Conservation (phyloP, 192 early-diverging fungal species). For the Gamsiella multidivaricata region DNA sequence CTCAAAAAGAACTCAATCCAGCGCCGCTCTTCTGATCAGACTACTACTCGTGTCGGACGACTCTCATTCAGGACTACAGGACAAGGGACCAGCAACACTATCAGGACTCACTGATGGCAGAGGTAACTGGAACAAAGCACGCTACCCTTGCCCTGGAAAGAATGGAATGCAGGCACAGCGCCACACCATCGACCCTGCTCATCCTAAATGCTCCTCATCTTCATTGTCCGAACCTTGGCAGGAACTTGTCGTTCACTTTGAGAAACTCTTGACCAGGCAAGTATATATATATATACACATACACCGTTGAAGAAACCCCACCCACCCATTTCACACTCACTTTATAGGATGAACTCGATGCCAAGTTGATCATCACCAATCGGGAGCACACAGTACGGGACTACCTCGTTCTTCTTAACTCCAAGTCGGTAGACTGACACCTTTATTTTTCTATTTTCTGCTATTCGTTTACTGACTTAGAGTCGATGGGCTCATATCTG, state of each 20-base stretch:
- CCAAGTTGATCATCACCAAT: not conserved
- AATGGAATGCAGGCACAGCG: not conserved
- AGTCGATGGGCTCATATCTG: slow-evolving; percentile 62
- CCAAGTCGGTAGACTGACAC: too few relatives aligned
- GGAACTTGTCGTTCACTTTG: slow-evolving; percentile 56
- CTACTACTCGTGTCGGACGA: too few relatives aligned
- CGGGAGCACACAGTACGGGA: not conserved
- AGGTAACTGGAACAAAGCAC: slow-evolving; percentile 3
- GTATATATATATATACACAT: not conserved
- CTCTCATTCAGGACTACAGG: too few relatives aligned
- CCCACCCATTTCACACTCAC: not conserved
- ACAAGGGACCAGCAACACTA: slow-evolving; percentile 1
- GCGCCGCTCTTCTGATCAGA: too few relatives aligned
- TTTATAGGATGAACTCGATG: slow-evolving; percentile 36
- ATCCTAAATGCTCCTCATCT: not conserved
- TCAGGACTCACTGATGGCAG: not conserved
- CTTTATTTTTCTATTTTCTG: not conserved
- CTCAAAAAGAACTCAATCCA: too few relatives aligned
- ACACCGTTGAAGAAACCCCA: not conserved
- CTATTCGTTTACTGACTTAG: not conserved
- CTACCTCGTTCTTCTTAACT: too few relatives aligned
- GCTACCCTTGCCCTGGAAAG: too few relatives aligned
- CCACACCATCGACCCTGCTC: not conserved
- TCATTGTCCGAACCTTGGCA: not conserved
- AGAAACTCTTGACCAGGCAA: slow-evolving; percentile 52